Evolutionary conservation across 805 yeast genomes (phyloP).

Genomic region (Tetrapisispora arboricola): DNA sequence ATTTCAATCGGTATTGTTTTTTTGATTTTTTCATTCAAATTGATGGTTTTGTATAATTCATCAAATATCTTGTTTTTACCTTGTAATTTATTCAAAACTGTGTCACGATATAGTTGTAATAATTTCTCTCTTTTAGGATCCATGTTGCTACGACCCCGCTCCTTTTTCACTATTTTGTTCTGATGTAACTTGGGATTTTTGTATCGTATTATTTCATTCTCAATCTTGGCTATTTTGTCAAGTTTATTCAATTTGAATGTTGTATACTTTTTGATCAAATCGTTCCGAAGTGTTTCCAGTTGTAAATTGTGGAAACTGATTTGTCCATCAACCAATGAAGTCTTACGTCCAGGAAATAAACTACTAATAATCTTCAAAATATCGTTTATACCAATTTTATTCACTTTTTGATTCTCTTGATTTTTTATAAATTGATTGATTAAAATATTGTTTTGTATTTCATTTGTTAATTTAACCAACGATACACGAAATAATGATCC

Average conservation of each 20-base stretch:
- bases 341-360: conserved; percentile 20
- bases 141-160: conserved; percentile 1
- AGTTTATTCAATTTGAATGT: conserved; percentile 9
- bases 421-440: conserved; percentile 13
- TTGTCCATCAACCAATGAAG: conserved; percentile 27
- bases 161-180: background rate
- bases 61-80: conserved; percentile 17
- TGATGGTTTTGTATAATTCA: conserved; percentile 11
- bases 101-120: conserved; percentile 25
- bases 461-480: conserved; percentile 25
- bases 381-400: conserved; percentile 25
- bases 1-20: conserved; percentile 1
- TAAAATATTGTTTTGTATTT: conserved; percentile 24
- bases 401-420: conserved; percentile 10
- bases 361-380: conserved; percentile 21
- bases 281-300: conserved; percentile 12
- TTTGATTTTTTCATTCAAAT: conserved; percentile 1
- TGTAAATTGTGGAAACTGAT: conserved; percentile 25
- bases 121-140: conserved; percentile 25
- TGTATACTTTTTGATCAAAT: conserved; percentile 13
- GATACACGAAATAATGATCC: conserved; percentile 15
- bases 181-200: background rate
- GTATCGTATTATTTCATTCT: conserved; percentile 12
- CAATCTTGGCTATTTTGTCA: conserved; percentile 11
- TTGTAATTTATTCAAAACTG: conserved; percentile 25